Base-by-base conservation (phyloP, 208 protist genomes). In the Porcisia deanei region DNA sequence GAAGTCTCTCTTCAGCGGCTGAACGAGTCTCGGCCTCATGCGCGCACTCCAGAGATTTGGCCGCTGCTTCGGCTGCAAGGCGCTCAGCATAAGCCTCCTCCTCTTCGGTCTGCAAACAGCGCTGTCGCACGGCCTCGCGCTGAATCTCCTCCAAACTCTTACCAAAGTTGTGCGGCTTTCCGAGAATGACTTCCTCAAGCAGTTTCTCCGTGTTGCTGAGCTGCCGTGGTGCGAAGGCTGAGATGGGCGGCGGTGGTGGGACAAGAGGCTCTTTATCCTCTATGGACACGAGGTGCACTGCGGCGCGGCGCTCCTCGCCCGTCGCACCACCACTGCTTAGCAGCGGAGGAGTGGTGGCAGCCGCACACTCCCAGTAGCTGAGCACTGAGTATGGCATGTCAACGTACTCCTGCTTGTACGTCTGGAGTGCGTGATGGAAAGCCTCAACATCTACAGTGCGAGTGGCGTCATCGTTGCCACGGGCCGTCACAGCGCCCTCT, bases 111-210 rank as follows among this genome's bases (percentile, higher is more conserved):
- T 85, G 70, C 49, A 94, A 76, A 43, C 80, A 77, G 54, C 82
- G 80, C 58, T 82, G 80, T 20, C 92, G 91, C 64, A 93, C 82
- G 66, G 86, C 81, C 69, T 97, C 91, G 20, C 83, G 85, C 77
- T 91, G 88, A 25, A 90, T 22, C 81, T 98, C 86, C 67, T 91
- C 80, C 25, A 94, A 90, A 16, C 93, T 92, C 47, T 92, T 88
- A 55, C 96, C 97, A 76, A 98, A 96, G 77, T 98, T 98, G 78
- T 92, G 95, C 25, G 96, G 88, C 0, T 37, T 72, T 8, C 97
- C 97, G 47, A 98, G 68, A 39, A 92, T 84, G 14, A 91, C 71
- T 59, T 93, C 66, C 54, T 79, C 82, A n/a, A 92, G 75, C 22
- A 81, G 64, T 43, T 85, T 37, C 81, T 92, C 87, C 54, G 89